Conservation (phyloP, 2,329 filamentous ascomycete species). For the Exophiala mesophila region DNA sequence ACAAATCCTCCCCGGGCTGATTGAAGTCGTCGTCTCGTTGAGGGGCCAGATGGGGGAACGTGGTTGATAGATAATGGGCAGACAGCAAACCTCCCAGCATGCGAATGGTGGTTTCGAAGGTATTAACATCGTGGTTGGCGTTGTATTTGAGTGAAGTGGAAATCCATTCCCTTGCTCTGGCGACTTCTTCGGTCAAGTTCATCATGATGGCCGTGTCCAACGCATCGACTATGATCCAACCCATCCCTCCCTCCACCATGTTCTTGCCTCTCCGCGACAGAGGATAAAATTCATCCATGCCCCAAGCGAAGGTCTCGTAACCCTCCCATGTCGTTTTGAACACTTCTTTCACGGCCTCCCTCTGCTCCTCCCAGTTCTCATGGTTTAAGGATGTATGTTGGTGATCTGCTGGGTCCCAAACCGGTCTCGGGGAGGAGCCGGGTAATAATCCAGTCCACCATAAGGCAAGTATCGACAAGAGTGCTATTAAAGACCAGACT, state of each 20-base stretch:
- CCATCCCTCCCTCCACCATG: constrained; percentile 84
- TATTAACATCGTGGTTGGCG: constrained; percentile 83
- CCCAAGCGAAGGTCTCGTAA: constrained; percentile 92
- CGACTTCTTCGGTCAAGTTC: constrained; percentile 84
- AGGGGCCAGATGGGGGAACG: constrained; percentile 73
- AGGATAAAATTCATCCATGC: constrained; percentile 85
- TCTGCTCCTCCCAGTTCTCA: constrained; percentile 68
- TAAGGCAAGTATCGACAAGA: constrained; percentile 54
- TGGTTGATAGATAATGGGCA: constrained; percentile 88
- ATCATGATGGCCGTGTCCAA: constrained; percentile 97
- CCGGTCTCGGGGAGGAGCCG: constrained; percentile 7
- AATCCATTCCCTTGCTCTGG: constrained; percentile 85
- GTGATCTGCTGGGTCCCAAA: constrained; percentile 16
- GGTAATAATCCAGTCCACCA: constrained; percentile 66
- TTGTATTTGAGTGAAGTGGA: constrained; percentile 75
- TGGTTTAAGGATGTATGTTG: constrained; percentile 13
- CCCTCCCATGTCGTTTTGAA: constrained; percentile 90
- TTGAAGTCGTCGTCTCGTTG: constrained; percentile 67
- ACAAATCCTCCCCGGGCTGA: constrained; percentile 76
- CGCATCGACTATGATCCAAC: constrained; percentile 97
- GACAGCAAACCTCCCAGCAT: constrained; percentile 93
- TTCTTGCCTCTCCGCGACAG: constrained; percentile 70
- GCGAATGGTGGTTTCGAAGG: constrained; percentile 95
- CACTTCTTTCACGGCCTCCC: constrained; percentile 78
- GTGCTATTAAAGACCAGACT: constrained; percentile 48